Evolutionary conservation across 2,329 filamentous ascomycete species (phyloP).

Genomic region (Diaporthe batatas): DNA sequence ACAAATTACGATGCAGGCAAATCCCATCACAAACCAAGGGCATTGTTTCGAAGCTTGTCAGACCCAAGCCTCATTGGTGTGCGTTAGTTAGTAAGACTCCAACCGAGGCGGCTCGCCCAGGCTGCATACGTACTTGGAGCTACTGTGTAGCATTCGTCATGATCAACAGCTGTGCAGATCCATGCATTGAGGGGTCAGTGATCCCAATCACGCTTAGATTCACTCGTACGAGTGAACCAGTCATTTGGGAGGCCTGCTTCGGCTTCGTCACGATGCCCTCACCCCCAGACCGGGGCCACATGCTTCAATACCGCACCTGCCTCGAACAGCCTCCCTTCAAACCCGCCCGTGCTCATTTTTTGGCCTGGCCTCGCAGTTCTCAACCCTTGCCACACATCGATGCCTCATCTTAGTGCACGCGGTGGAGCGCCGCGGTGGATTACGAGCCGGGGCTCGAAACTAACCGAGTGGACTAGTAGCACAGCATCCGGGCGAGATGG

Average conservation of each 20-base stretch:
- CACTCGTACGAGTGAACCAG: slow-evolving; percentile 29
- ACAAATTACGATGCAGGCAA: background rate
- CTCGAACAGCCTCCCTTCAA: slow-evolving; percentile 4
- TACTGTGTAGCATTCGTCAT: slow-evolving; percentile 16
- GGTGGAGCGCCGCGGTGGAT: slow-evolving; percentile 32
- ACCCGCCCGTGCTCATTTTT: background rate
- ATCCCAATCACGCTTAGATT: slow-evolving; percentile 10
- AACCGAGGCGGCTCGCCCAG: background rate
- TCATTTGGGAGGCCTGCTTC: slow-evolving; percentile 11
- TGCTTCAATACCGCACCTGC: background rate
- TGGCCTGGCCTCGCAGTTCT: background rate
- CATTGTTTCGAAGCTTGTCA: background rate
- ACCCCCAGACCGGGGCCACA: background rate
- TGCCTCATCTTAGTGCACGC: slow-evolving; percentile 17
- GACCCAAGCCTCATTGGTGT: background rate
- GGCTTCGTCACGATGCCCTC: slow-evolving; percentile 17
- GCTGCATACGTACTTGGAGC: background rate
- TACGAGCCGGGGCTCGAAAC: slow-evolving; percentile 30
- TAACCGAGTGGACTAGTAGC: slow-evolving; percentile 18
- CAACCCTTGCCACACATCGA: slow-evolving; percentile 13
- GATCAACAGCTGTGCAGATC: slow-evolving; percentile 1
- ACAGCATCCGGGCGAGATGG: background rate
- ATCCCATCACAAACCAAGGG: background rate
- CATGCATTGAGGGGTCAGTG: slow-evolving; percentile 13
- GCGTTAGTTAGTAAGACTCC: background rate